Conservation (phyloP, 805 yeast species). For the Pichia gijzeniarum region DNA sequence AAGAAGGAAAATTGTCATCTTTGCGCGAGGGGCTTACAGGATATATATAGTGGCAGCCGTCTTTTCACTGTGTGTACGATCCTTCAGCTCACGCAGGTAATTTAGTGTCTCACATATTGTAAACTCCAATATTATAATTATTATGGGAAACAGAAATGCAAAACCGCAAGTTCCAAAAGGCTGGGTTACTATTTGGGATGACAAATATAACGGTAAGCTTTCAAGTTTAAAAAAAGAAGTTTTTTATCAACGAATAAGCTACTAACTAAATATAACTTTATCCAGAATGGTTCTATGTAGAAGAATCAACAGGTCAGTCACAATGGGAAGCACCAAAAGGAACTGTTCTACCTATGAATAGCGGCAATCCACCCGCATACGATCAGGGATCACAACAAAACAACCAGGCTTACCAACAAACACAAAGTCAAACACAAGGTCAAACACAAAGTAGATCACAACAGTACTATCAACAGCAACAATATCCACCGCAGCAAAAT, state of each 20-base stretch:
- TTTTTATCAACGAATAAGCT: background rate
- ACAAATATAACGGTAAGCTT: conserved; percentile 40
- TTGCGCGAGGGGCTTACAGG: no score
- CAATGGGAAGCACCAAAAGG: conserved; percentile 88
- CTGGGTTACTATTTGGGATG: conserved; percentile 71
- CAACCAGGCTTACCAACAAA: background rate
- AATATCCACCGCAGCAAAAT: conserved; percentile 2
- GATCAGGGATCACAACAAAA: conserved; percentile 4
- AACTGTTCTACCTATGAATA: conserved; percentile 36
- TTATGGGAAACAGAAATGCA: conserved; percentile 22
- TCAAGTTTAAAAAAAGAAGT: background rate
- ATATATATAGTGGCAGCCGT: no score
- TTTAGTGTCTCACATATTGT: background rate
- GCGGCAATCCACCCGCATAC: conserved; percentile 34
- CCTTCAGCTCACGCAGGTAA: background rate
- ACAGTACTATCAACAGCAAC: conserved; percentile 10
- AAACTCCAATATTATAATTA: no score
- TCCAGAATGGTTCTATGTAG: conserved; percentile 68
- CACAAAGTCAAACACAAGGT: background rate
- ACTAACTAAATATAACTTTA: background rate
- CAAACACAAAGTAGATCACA: conserved; percentile 12
- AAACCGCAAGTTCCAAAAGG: conserved; percentile 33
- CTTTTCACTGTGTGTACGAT: no score
- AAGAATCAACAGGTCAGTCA: conserved; percentile 61
- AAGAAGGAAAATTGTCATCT: no score